Conservation (phyloP, 108 stramenopile genomes). For the Cyclotella cryptica region DNA sequence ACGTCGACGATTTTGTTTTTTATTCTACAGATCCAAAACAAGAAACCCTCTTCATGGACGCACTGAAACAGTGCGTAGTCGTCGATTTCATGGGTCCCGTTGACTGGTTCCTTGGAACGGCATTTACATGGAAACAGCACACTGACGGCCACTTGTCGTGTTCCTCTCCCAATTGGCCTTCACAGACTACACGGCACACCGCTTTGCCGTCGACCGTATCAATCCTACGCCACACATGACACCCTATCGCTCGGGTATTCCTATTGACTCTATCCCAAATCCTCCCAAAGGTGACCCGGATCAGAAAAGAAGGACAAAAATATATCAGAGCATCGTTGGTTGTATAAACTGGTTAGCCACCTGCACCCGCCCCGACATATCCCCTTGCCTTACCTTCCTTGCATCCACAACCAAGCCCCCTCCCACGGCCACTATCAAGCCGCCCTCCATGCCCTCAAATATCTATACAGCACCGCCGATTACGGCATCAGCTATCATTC, state of each 20-base stretch:
- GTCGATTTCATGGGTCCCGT: conserved; percentile 23
- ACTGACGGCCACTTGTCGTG: conserved; percentile 12
- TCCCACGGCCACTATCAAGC: conserved; percentile 2
- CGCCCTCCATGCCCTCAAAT: not conserved
- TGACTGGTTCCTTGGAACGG: conserved; percentile 25
- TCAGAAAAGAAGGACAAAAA: not conserved
- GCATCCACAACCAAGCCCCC: conserved; percentile 5
- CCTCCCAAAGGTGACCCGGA: not conserved
- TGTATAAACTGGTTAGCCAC: conserved; percentile 17
- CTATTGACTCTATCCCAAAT: conserved; percentile 29
- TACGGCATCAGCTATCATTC: not conserved
- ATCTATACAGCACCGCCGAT: too few relatives aligned
- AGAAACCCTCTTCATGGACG: not conserved
- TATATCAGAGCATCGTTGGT: conserved; percentile 19
- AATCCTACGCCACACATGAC: conserved; percentile 16
- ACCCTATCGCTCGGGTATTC: conserved; percentile 34
- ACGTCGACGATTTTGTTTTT: conserved; percentile 19
- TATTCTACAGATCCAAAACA: conserved; percentile 3
- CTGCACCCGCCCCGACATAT: conserved; percentile 9
- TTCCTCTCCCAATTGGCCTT: conserved; percentile 31
- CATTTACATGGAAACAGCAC: conserved; percentile 20
- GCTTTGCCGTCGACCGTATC: not conserved
- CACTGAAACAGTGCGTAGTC: not conserved
- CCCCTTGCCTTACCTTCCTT: conserved; percentile 13
- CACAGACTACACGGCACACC: conserved; percentile 12